Conservation (phyloP, 768 basidiomycete genomes). For the Naganishia onofrii region DNA sequence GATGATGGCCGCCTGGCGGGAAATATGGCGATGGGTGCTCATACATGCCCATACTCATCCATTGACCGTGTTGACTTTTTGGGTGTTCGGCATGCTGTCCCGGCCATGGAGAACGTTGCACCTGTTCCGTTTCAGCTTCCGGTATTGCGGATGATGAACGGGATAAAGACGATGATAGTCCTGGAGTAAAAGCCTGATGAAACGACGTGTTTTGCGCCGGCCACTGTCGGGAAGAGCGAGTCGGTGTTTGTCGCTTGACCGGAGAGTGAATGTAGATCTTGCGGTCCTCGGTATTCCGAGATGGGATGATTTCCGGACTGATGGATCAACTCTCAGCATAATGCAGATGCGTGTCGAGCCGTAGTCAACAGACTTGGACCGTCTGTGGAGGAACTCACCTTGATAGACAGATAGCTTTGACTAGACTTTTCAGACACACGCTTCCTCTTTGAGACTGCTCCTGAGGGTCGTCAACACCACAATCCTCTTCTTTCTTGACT, state of each 20-base stretch:
- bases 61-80: neutral
- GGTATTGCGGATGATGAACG: neutral
- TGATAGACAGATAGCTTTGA: conserved; percentile 25
- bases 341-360: neutral
- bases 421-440: conserved; percentile 16
- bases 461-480: neutral
- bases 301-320: conserved; percentile 19
- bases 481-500: neutral
- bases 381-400: neutral
- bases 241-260: neutral
- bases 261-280: conserved; percentile 6
- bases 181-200: conserved; percentile 6
- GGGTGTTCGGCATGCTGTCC: neutral
- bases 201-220: neutral
- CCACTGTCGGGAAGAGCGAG: neutral
- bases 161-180: neutral
- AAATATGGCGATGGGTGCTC: neutral
- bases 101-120: neutral
- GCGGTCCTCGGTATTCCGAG: neutral
- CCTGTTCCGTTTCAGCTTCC: neutral
- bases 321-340: neutral
- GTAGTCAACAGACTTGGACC: neutral
- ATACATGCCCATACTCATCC: neutral
- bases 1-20: neutral
- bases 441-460: conserved; percentile 1